Evolutionary conservation across 352 stramenopile species (phyloP).

Genomic region (Globisporangium paddicum): DNA sequence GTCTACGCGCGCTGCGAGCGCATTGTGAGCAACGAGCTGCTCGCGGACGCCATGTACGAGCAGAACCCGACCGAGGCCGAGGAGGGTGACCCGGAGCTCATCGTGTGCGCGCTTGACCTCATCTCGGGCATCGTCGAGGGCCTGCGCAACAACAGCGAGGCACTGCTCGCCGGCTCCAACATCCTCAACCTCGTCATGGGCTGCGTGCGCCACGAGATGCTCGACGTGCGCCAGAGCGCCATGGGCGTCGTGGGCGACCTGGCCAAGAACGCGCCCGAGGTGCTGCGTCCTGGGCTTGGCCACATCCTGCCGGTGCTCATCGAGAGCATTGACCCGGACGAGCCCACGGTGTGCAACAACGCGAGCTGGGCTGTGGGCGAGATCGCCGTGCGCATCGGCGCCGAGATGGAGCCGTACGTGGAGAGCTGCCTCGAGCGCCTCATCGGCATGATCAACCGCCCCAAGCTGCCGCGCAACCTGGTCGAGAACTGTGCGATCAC

Average conservation of each 20-base stretch:
- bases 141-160: conserved; percentile 67
- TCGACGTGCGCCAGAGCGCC: conserved; percentile 86
- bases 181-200: conserved; percentile 86
- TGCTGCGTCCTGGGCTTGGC: conserved; percentile 66
- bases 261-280: conserved; percentile 74
- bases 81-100: conserved; percentile 85
- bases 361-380: conserved; percentile 90
- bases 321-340: conserved; percentile 84
- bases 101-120: conserved; percentile 86
- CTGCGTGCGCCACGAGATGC: conserved; percentile 81
- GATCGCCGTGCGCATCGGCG: conserved; percentile 80
- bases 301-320: conserved; percentile 83
- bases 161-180: conserved; percentile 77
- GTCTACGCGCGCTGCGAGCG: conserved; percentile 78
- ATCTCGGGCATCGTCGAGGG: conserved; percentile 89
- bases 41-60: conserved; percentile 76
- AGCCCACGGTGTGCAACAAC: conserved; percentile 91
- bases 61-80: conserved; percentile 78
- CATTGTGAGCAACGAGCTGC: conserved; percentile 80
- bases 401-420: conserved; percentile 85
- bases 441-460: conserved; percentile 85
- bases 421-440: conserved; percentile 60
- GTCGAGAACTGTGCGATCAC: conserved; percentile 90
- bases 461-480: conserved; percentile 82
- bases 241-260: conserved; percentile 89